Base-by-base conservation (phyloP, 2,329 filamentous ascomycete species). In the Pyricularia sp. region DNA sequence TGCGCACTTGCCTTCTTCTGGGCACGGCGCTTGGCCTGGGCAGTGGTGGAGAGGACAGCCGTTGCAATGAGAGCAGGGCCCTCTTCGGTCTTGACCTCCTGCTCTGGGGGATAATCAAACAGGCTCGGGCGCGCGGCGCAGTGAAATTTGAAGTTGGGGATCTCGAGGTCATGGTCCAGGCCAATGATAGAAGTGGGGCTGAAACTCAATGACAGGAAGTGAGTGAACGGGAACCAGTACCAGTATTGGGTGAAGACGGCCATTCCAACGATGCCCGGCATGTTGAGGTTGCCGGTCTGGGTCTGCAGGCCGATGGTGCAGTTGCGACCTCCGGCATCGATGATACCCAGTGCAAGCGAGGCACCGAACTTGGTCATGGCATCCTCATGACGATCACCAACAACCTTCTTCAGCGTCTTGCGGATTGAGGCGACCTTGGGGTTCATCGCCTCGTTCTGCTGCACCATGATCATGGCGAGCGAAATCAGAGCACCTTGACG, bases 201-300 rank as follows among this genome's bases (percentile, higher is more conserved):
- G 81, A 99, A 98, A 75, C 93, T 94, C 71, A 99, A 85, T 0
- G 94, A 96, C 69, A 99, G 80, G 88, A 99, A 99, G 81, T 99
- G 95, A 33, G 95, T 97, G 75, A 98, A 91, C 70, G 95, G 95
- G 87, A 99, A 99, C 95, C 95, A 99, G 83, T 99, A 99, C 95
- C 95, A 99, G 83, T 99, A 99, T 79, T 99, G 95, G 10, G 94
- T 97, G 81, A 99, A 99, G 68, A 99, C 92, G 31, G 93, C 94
- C 89, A 97, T 97, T 73, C 95, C 96, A 23, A 99, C 94, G 73
- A 99, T 97, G 71, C 93, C 96, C 23, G 94, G 89, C 94, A 99
- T 97, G 84, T 99, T 98, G 73, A 99, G 88, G 78, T 97, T 99
- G 72, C 96, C 96, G 0, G 94, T 97, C 81, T 97, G 95, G 1